Base-by-base conservation (phyloP, 2,329 filamentous ascomycete species). In the Alternaria burnsii region DNA sequence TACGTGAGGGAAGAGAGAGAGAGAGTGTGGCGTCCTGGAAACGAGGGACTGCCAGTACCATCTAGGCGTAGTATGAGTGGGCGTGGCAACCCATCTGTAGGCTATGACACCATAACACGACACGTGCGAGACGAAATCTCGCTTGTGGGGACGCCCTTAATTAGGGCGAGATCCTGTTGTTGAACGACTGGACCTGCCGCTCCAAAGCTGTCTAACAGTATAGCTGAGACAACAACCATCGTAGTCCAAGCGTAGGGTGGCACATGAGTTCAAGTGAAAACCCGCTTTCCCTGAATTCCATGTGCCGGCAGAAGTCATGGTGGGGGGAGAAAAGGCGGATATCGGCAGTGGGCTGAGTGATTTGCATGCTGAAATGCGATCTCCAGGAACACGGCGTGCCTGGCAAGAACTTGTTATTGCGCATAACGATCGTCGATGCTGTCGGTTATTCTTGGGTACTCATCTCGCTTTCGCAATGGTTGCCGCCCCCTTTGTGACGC, bases 351-450 rank as follows among this genome's bases (percentile, higher is more conserved):
- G 3, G 22, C 24, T 51, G 38, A 34, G 36, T 59, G 57, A 56
- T 59, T 48, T 46, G 52, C 52, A 44, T 40, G 52, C 40, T 59
- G 44, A 24, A 50, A 38, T 44, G 24, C 57, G 57, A 59, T 59
- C 22, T 26, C 36, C 28, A 59, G 44, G 52, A 30, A 36, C 28
- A 18, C 30, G 50, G 46, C 26, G 57, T 59, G 57, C 52, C 57
- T 56, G 57, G 38, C 57, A 22, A 56, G 57, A 56, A 56, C 44
- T 51, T 55, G 57, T 32, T 59, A 34, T 32, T 28, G 28, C 11
- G 30, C 57, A 44, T 8, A 16, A 20, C 44, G 52, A 59, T 59
- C 57, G 57, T 51, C 57, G 57, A 59, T 59, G 52, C 16, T 36
- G 32, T 32, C 30, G 52, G 44, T 11, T 55, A 32, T 32, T 32